Base-by-base conservation (phyloP, 306 rosid species). In the Erythrophleum fordii region DNA sequence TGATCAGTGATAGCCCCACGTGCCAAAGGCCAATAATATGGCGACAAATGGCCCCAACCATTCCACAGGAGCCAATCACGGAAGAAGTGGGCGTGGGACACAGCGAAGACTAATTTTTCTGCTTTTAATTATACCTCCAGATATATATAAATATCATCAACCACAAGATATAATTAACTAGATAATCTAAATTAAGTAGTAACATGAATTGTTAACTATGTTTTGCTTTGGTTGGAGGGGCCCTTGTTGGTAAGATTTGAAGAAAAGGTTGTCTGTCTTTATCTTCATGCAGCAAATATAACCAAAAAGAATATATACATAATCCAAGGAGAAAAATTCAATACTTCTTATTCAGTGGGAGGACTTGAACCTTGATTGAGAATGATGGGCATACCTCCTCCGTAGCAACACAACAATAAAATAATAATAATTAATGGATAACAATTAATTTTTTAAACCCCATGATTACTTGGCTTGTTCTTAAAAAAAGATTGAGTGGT, bases 191-290 rank as follows among this genome's bases (percentile, higher is more conserved):
- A 70, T 62, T 75, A 82, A 84, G 72, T 45, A 80, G 81, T 52
- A 64, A 75, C 45, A 72, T 41, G 31, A 53, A 66, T 51, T 68
- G 75, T 71, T 68, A 58, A 72, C 52, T 53, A 41, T 9, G 23
- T 58, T 13, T 44, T 42, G 11, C 31, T 35, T 20, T 71, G 22
- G 20, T 42, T 25, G 73, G 28, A 5, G 74, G 82, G 81, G 14
- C 71, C 85, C 66, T 78, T 84, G 60, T n/a, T 23, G 53, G 66
- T 78, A 90, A 89, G 92, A 86, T 86, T 85, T 80, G 84, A 79
- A 80, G 83, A 85, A 89, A 91, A 89, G 77, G 87, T 75, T 65
- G 86, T 76, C 83, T 86, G 89, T 90, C 92, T 78, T 85, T 59
- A 80, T 83, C 83, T 83, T 48, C 49, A 56, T 48, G 31, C 48